Evolutionary conservation across 176 grass and related monocot species (phyloP).

Genomic region (Phyllostachys edulis): DNA sequence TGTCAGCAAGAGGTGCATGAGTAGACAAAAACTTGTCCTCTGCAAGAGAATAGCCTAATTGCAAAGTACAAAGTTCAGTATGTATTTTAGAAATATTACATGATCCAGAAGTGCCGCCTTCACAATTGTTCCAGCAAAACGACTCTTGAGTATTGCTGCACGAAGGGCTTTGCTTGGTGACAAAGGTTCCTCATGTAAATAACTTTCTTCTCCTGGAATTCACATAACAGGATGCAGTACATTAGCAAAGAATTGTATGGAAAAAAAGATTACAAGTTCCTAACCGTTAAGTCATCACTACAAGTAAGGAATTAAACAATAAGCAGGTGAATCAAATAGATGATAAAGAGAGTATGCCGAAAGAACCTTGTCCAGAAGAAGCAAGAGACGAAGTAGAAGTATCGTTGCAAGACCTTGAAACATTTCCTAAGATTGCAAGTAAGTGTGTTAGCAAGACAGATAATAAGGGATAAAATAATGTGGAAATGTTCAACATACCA

Average conservation of each 20-base stretch:
- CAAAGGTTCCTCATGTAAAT: conserved; percentile 54
- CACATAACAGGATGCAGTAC: conserved; percentile 13
- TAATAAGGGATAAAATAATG: not conserved
- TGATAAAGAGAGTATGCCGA: not conserved
- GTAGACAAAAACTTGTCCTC: not conserved
- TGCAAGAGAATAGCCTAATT: conserved; percentile 21
- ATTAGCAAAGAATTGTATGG: conserved; percentile 16
- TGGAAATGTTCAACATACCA: conserved; percentile 36
- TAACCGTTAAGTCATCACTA: conserved; percentile 9
- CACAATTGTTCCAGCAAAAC: conserved; percentile 87
- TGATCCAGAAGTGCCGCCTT: conserved; percentile 84
- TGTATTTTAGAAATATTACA: conserved; percentile 44
- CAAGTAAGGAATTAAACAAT: not conserved
- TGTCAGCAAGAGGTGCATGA: conserved; percentile 8
- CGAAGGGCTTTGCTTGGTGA: conserved; percentile 85
- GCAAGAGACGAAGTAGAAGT: conserved; percentile 43
- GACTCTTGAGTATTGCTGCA: conserved; percentile 67
- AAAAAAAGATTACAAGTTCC: not conserved
- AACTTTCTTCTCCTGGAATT: conserved; percentile 42
- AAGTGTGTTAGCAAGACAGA: conserved; percentile 26
- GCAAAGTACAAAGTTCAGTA: conserved; percentile 12
- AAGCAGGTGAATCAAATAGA: not conserved
- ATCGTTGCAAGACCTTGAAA: conserved; percentile 14
- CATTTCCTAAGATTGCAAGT: conserved; percentile 25
- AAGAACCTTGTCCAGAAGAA: conserved; percentile 49